Conservation (phyloP, 2,329 filamentous ascomycete genomes). For the Metarhizium robertsii region DNA sequence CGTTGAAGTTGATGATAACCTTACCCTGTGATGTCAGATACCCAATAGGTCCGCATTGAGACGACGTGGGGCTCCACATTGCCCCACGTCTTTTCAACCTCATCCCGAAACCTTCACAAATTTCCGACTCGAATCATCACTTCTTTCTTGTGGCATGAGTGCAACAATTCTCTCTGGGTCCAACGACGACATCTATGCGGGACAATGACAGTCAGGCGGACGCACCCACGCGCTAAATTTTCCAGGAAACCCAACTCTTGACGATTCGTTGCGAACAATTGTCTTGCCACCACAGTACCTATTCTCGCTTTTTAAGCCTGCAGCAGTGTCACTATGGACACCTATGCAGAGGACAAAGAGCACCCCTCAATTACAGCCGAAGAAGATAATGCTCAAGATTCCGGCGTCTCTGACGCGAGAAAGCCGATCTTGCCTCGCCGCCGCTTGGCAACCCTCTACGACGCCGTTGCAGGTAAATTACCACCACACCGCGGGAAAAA, state of each 20-base stretch:
- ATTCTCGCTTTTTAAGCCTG: neutral
- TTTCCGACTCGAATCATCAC: neutral
- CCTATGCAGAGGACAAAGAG: neutral
- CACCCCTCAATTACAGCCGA: conserved; percentile 4
- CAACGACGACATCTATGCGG: neutral
- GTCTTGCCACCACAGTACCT: neutral
- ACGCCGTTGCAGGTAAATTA: conserved; percentile 57
- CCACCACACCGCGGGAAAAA: conserved; percentile 1
- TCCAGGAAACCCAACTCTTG: neutral
- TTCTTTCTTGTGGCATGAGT: neutral
- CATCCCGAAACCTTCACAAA: neutral
- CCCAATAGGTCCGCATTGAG: neutral
- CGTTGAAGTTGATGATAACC: neutral
- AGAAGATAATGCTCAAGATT: conserved; percentile 1
- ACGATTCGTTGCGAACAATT: neutral
- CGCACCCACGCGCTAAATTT: neutral
- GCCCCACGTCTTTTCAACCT: neutral
- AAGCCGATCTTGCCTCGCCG: conserved; percentile 7
- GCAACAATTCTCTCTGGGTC: neutral
- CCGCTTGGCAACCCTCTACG: conserved; percentile 51
- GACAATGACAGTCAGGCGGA: neutral
- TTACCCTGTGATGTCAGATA: neutral
- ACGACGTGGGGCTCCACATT: neutral
- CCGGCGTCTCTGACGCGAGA: conserved; percentile 6
- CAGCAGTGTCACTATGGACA: neutral